Percentiles rank a stretch among this genome's conserved stretches.
Evolutionary conservation across 139 green algal genomes (phyloP).

Genomic region (Desmodesmus armatus): DNA sequence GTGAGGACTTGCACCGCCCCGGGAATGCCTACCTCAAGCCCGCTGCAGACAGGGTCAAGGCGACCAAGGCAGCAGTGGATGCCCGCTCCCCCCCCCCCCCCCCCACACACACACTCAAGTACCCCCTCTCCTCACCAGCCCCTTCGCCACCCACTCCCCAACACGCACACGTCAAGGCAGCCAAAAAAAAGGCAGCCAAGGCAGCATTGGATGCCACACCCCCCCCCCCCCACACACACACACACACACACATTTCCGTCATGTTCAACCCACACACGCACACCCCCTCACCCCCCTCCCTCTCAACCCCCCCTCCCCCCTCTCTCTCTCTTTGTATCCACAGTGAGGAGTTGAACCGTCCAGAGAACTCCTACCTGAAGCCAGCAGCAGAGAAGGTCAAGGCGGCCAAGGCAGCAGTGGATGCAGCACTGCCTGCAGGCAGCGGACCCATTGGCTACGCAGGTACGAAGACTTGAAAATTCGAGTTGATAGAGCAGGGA

Average conservation of each 20-base stretch:
- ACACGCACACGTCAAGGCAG: too few species aligned
- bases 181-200: background rate
- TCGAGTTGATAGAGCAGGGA: conserved; percentile 64
- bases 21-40: conserved; percentile 79
- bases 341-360: conserved; percentile 79
- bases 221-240: too few species aligned
- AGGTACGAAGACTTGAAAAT: too few species aligned
- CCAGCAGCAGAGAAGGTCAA: conserved; percentile 64
- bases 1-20: conserved; percentile 76
- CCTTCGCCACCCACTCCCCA: too few species aligned
- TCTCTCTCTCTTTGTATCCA: background rate
- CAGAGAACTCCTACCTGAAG: conserved; percentile 79
- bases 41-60: conserved; percentile 64
- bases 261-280: too few species aligned
- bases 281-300: too few species aligned
- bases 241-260: too few species aligned
- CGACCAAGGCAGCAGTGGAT: conserved; percentile 78
- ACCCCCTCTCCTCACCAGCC: too few species aligned
- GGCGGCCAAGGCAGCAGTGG: conserved; percentile 73
- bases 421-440: conserved; percentile 55
- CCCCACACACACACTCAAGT: too few species aligned
- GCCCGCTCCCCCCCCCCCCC: too few species aligned
- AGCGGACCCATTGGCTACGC: conserved; percentile 73
- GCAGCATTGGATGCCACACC: background rate
- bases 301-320: background rate